Percentiles rank a stretch among this genome's conserved stretches.
phyloP scores from a whole-genome alignment of 1,284 basidiomycete genomes.

The Rhodotorula sp. region DNA sequence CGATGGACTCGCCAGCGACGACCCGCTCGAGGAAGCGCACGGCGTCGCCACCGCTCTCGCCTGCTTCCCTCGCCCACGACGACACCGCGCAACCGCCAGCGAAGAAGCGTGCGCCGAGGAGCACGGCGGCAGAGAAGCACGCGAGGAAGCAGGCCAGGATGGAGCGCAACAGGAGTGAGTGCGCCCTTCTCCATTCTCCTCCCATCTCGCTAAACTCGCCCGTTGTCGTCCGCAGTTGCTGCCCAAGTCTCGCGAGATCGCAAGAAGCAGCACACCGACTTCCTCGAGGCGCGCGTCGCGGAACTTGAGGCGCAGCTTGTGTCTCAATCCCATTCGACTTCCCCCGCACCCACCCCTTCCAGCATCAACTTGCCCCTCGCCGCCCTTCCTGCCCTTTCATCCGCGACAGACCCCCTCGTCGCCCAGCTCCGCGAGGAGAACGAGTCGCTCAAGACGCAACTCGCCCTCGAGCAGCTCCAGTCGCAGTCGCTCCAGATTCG shows the following conservation, averaged over 20 bases:
- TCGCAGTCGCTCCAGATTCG: slow-evolving; percentile 31
- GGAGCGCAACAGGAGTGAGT: slow-evolving; percentile 20
- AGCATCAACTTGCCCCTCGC: neutral
- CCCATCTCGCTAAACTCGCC: neutral
- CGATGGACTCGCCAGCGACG: slow-evolving; percentile 1
- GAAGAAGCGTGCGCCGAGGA: neutral
- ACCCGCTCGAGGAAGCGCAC: neutral
- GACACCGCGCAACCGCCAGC: neutral
- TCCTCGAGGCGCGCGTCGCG: slow-evolving; percentile 22
- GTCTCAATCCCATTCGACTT: neutral
- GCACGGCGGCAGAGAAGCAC: neutral
- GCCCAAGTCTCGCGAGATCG: slow-evolving; percentile 15
- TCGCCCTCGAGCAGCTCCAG: slow-evolving; percentile 29
- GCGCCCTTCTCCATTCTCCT: neutral
- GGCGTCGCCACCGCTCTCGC: neutral
- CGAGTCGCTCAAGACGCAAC: slow-evolving; percentile 26
- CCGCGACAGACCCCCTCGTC: neutral
- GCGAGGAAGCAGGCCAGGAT: slow-evolving; percentile 5
- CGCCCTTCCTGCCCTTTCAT: neutral
- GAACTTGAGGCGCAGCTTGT: slow-evolving; percentile 26
- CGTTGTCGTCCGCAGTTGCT: neutral
- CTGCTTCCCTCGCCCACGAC: neutral
- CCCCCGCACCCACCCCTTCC: neutral
- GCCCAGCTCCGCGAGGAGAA: slow-evolving; percentile 31
- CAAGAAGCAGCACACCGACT: slow-evolving; percentile 13